Evolutionary conservation across 352 stramenopile genomes (phyloP).

Genomic region (Globisporangium barbulae): DNA sequence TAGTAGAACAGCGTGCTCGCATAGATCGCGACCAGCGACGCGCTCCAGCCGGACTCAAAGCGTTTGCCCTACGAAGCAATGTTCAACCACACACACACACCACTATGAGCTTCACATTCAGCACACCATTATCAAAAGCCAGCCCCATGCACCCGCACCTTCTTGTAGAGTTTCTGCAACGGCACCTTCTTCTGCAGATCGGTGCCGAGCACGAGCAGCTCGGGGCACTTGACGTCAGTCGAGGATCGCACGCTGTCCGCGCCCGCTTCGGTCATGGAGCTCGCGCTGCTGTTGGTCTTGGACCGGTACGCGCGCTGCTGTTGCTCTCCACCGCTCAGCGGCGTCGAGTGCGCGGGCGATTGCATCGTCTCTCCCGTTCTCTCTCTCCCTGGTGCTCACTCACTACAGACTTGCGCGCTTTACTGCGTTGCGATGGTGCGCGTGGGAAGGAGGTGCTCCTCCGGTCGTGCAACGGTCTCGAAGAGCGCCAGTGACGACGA

Average conservation of each 20-base stretch:
- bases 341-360: neutral
- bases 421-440: neutral
- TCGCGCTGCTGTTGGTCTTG: conserved; percentile 16
- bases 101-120: conserved; percentile 2
- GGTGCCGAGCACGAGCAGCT: conserved; percentile 40
- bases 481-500: no score
- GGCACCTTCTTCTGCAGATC: conserved; percentile 42
- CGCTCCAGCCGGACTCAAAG: conserved; percentile 63
- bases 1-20: conserved; percentile 67
- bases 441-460: neutral
- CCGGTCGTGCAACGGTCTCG: neutral
- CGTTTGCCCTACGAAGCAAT: conserved; percentile 31
- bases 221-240: conserved; percentile 33
- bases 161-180: conserved; percentile 54
- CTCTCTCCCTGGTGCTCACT: neutral
- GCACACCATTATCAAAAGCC: neutral
- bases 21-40: conserved; percentile 58
- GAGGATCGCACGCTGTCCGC: conserved; percentile 15
- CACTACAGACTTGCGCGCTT: neutral
- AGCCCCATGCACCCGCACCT: conserved; percentile 16
- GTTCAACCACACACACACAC: neutral
- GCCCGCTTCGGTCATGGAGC: conserved; percentile 7
- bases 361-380: neutral
- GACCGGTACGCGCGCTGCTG: conserved; percentile 9
- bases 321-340: neutral